Percentiles rank a stretch among this genome's conserved stretches.
phyloP scores from a whole-genome alignment of 2,329 filamentous ascomycete species.

The Arthrobotrys entomopaga region DNA sequence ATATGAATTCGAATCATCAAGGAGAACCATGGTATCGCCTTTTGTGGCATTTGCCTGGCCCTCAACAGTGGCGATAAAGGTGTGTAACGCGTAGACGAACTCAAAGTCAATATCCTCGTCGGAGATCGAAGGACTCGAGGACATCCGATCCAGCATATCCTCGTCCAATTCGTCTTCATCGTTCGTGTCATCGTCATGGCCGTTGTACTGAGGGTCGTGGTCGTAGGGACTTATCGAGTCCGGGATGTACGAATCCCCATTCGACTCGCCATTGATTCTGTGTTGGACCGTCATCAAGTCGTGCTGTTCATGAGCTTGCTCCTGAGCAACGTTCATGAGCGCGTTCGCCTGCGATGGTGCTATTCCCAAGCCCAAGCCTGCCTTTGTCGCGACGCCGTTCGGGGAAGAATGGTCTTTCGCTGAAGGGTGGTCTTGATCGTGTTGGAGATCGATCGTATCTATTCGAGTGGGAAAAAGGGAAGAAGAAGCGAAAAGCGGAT shows the following conservation, averaged over 20 bases:
- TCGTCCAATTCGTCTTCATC: slow-evolving; percentile 82
- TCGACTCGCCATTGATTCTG: slow-evolving; percentile 70
- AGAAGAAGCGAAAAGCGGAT: slow-evolving; percentile 33
- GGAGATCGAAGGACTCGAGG: slow-evolving; percentile 82
- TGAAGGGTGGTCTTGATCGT: slow-evolving; percentile 78
- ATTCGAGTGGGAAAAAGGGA: slow-evolving; percentile 7
- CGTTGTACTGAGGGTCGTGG: slow-evolving; percentile 68
- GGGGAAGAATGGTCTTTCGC: slow-evolving; percentile 80
- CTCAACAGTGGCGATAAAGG: slow-evolving; percentile 96
- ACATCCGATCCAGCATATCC: slow-evolving; percentile 98
- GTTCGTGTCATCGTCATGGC: slow-evolving; percentile 67
- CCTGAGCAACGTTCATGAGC: slow-evolving; percentile 80
- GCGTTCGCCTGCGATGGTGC: slow-evolving; percentile 87
- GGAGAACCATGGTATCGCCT: slow-evolving; percentile 96
- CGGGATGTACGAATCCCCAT: slow-evolving; percentile 65
- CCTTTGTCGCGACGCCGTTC: slow-evolving; percentile 65
- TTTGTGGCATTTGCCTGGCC: slow-evolving; percentile 98
- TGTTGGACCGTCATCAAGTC: slow-evolving; percentile 67
- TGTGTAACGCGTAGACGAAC: slow-evolving; percentile 97
- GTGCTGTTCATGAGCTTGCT: slow-evolving; percentile 77
- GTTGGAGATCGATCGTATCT: slow-evolving; percentile 96
- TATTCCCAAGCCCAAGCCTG: slow-evolving; percentile 66
- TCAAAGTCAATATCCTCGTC: slow-evolving; percentile 99
- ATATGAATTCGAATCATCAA: slow-evolving; percentile 99
- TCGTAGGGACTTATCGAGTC: slow-evolving; percentile 61